Evolutionary conservation across 75 land plant species (phyloP).

Genomic region (Adiantum capillusveneris): DNA sequence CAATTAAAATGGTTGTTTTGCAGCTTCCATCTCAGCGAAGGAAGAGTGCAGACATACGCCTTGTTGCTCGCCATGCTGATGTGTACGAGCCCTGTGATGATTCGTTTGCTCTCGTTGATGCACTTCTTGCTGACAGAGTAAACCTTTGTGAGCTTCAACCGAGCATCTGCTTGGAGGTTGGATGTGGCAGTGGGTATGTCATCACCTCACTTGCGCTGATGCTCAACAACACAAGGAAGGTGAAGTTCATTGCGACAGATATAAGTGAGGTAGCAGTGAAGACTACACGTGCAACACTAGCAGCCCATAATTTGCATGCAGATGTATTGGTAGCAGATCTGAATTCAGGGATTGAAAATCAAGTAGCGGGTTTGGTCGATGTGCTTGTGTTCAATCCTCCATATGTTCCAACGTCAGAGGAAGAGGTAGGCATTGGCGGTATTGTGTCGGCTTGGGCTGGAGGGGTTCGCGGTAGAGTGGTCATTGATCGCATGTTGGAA

Average conservation of each 20-base stretch:
- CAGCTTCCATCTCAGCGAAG: not conserved
- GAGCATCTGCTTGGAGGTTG: slow-evolving; percentile 71
- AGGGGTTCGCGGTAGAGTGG: slow-evolving; percentile 76
- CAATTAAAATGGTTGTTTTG: too few relatives aligned
- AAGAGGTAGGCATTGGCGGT: slow-evolving; percentile 76
- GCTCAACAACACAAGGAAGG: slow-evolving; percentile 29
- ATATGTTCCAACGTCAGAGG: slow-evolving; percentile 94
- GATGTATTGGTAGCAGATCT: slow-evolving; percentile 68
- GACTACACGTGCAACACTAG: slow-evolving; percentile 50
- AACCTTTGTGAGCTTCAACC: slow-evolving; percentile 58
- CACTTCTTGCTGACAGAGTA: slow-evolving; percentile 72
- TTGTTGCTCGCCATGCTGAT: not conserved
- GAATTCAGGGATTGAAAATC: slow-evolving; percentile 59
- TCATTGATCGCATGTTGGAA: slow-evolving; percentile 75
- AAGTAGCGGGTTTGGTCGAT: slow-evolving; percentile 69
- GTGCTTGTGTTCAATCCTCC: slow-evolving; percentile 94
- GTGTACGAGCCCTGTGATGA: slow-evolving; percentile 34
- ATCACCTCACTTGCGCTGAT: slow-evolving; percentile 84
- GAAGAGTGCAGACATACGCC: slow-evolving; percentile 1
- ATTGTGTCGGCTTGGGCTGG: slow-evolving; percentile 93
- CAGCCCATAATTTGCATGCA: slow-evolving; percentile 69
- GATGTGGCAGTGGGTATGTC: slow-evolving; percentile 99
- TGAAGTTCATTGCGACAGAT: slow-evolving; percentile 80
- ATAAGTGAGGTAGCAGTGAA: slow-evolving; percentile 62
- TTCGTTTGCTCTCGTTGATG: slow-evolving; percentile 93